phyloP scores from a whole-genome alignment of 148 eudicot genomes.

The Bassia scoparia region DNA sequence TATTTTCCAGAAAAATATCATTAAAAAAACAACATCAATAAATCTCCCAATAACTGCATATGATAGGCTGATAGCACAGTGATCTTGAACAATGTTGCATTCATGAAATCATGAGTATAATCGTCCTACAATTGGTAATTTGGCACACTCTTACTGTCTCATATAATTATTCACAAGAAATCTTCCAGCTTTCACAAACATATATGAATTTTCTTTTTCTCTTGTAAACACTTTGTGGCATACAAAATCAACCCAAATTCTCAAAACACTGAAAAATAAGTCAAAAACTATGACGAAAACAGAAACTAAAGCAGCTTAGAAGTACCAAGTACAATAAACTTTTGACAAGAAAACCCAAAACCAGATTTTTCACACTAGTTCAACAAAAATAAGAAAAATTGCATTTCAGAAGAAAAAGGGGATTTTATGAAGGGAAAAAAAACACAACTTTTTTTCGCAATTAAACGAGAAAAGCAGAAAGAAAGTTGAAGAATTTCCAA shows the following conservation, averaged over 20 bases:
- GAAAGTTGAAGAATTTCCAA: too few relatives aligned
- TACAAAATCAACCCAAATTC: slow-evolving; percentile 4
- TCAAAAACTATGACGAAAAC: neutral
- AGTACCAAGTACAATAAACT: neutral
- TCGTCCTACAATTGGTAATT: neutral
- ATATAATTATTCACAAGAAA: slow-evolving; percentile 2
- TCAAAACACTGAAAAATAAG: neutral
- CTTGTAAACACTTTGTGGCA: neutral
- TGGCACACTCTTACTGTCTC: neutral
- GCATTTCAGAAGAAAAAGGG: too few relatives aligned
- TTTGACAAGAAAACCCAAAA: neutral
- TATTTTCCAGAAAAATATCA: too few relatives aligned
- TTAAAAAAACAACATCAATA: neutral
- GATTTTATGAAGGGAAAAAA: neutral
- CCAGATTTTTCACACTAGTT: neutral
- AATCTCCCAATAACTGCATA: neutral
- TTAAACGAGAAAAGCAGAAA: neutral
- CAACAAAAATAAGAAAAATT: neutral
- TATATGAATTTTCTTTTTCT: neutral
- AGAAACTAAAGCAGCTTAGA: neutral
- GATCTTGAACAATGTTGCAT: neutral
- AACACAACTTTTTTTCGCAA: neutral
- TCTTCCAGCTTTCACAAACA: neutral
- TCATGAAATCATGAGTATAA: neutral
- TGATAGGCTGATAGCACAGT: neutral